Evolutionary conservation across 2,329 filamentous ascomycete species (phyloP).

Genomic region (Calonectria henricotiae): DNA sequence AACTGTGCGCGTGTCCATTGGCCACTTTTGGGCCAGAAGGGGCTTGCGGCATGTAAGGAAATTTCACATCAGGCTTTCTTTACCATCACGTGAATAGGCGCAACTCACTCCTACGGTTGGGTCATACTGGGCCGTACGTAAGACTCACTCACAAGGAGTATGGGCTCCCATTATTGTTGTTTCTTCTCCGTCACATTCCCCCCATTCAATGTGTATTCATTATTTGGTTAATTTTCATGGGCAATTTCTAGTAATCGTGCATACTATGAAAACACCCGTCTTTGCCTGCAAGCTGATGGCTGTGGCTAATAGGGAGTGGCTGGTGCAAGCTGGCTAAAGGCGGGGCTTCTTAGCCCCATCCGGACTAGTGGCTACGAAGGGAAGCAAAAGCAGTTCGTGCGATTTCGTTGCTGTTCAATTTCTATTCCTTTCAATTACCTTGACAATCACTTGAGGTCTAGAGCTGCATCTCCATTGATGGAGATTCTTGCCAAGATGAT

Average conservation of each 20-base stretch:
- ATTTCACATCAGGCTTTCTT: constrained; percentile 38
- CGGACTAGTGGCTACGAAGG: not conserved
- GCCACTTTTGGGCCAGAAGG: constrained; percentile 33
- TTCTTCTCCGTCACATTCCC: no score
- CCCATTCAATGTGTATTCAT: no score
- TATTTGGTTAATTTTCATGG: no score
- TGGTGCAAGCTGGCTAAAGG: not conserved
- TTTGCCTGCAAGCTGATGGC: not conserved
- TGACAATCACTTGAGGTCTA: constrained; percentile 19
- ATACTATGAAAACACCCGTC: no score
- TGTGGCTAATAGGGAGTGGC: not conserved
- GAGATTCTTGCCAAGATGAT: constrained; percentile 5
- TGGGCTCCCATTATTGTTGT: no score
- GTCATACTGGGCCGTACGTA: not conserved
- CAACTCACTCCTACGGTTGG: not conserved
- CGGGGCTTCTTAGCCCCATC: not conserved
- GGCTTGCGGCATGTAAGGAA: constrained; percentile 39
- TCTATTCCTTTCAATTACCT: constrained; percentile 33
- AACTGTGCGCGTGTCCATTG: constrained; percentile 44
- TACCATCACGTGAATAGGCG: not conserved
- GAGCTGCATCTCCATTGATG: constrained; percentile 23
- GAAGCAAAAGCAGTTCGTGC: constrained; percentile 5
- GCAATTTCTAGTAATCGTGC: not conserved
- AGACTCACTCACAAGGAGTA: not conserved
- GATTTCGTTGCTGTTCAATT: not conserved